Percentiles rank a stretch among this genome's conserved stretches.
phyloP scores from a whole-genome alignment of 1,284 basidiomycete genomes.

The Pulveroboletus sp. region DNA sequence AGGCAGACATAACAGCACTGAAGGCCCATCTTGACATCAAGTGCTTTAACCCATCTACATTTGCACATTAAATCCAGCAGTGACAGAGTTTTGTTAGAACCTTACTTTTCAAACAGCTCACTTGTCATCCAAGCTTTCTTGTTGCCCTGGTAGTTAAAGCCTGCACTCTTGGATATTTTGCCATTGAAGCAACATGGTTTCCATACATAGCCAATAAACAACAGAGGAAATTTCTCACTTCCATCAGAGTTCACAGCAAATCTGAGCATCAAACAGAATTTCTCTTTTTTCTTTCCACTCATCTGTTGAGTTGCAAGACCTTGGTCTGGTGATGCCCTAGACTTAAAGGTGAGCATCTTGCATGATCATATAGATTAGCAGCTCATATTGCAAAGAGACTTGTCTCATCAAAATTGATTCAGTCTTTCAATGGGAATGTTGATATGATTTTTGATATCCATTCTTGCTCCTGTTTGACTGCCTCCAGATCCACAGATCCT shows the following conservation, averaged over 20 bases:
- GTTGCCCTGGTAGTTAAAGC: not conserved
- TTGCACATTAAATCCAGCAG: not conserved
- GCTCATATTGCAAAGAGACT: not conserved
- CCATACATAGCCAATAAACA: not conserved
- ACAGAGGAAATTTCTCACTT: not conserved
- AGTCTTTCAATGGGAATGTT: not conserved
- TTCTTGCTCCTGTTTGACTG: too few species aligned
- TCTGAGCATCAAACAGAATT: not conserved
- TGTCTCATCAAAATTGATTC: not conserved
- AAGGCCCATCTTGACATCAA: not conserved
- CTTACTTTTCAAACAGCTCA: constrained; percentile 3
- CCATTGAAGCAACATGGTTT: not conserved
- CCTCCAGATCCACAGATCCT: too few species aligned
- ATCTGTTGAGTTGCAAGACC: not conserved
- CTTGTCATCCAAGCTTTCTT: constrained; percentile 7
- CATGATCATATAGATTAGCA: too few species aligned
- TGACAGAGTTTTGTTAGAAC: too few species aligned
- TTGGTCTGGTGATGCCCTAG: not conserved
- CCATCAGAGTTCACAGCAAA: not conserved
- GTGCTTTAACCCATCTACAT: not conserved
- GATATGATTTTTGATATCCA: too few species aligned
- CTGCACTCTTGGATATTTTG: not conserved
- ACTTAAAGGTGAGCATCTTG: too few species aligned
- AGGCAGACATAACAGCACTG: not conserved
- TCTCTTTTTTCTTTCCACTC: not conserved